Conservation (phyloP, 768 basidiomycete genomes). For the Megacollybia marginata region DNA sequence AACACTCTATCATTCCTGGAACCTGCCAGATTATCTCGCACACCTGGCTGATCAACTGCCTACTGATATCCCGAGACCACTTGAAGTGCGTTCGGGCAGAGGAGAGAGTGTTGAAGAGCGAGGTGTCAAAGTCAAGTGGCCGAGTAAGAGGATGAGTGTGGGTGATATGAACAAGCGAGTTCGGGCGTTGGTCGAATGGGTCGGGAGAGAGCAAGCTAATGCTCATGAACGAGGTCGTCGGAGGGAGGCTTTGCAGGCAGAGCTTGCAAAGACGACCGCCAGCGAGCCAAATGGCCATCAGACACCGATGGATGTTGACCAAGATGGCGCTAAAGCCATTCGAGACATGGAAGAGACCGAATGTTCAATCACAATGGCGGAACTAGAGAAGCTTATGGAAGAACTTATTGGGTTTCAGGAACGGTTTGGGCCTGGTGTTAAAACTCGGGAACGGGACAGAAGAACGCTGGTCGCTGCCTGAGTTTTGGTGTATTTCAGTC, state of each 20-base stretch:
- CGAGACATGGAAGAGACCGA: constrained; percentile 3
- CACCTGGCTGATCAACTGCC: constrained; percentile 84
- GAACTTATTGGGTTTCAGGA: constrained; percentile 88
- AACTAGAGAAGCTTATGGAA: constrained; percentile 89
- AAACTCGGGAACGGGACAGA: constrained; percentile 45
- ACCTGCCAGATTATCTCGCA: constrained; percentile 86
- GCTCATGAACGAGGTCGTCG: constrained; percentile 66
- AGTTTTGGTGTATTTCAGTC: constrained; percentile 1
- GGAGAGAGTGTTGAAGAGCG: constrained; percentile 62
- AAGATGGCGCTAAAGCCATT: constrained; percentile 8
- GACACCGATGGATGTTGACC: constrained; percentile 21
- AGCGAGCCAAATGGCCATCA: constrained; percentile 4
- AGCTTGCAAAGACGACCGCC: constrained; percentile 31
- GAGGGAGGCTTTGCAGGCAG: constrained; percentile 57
- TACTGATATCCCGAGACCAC: constrained; percentile 61
- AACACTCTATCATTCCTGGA: constrained; percentile 79
- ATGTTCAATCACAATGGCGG: constrained; percentile 51
- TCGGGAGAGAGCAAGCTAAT: constrained; percentile 80
- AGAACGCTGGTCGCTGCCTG: constrained; percentile 26
- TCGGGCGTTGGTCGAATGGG: constrained; percentile 84
- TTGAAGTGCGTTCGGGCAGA: constrained; percentile 55
- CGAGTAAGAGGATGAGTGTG: constrained; percentile 90
- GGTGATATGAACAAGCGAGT: constrained; percentile 97
- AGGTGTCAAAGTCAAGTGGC: constrained; percentile 89
- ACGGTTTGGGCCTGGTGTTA: constrained; percentile 57